Percentiles rank a stretch among this genome's conserved stretches.
Conservation (phyloP, 2,329 filamentous ascomycete species). For the Penicillium occitanis region DNA sequence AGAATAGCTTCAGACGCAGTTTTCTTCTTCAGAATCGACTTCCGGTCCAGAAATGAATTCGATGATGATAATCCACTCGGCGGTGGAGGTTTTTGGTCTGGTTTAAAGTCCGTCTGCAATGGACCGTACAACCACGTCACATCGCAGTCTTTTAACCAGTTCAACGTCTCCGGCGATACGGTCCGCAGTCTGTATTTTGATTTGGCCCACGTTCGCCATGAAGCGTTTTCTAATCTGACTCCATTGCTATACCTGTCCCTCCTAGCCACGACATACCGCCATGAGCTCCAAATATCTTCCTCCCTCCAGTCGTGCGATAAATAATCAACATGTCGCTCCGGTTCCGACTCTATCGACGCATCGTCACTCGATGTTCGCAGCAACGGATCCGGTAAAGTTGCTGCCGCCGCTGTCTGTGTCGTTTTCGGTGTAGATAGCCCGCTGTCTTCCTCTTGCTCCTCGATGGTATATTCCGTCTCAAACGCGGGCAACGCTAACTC, state of each 20-base stretch:
- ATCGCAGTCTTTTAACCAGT: conserved; percentile 97
- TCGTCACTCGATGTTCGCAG: conserved; percentile 57
- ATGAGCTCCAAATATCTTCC: conserved; percentile 96
- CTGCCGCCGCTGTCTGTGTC: neutral
- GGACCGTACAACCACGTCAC: conserved; percentile 98
- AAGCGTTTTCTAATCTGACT: conserved; percentile 86
- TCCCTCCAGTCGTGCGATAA: conserved; percentile 90
- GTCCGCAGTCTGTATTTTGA: conserved; percentile 83
- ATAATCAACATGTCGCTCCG: conserved; percentile 91
- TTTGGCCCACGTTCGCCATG: conserved; percentile 96
- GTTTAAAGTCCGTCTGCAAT: conserved; percentile 69
- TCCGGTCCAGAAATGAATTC: conserved; percentile 71
- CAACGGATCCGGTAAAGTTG: neutral
- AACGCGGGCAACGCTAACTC: conserved; percentile 47
- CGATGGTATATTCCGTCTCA: conserved; percentile 36
- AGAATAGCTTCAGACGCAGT: conserved; percentile 96
- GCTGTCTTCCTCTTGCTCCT: neutral
- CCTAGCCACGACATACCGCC: conserved; percentile 86
- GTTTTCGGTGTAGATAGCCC: conserved; percentile 4
- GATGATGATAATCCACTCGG: conserved; percentile 59
- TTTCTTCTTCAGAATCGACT: conserved; percentile 93
- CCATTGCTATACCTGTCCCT: conserved; percentile 77
- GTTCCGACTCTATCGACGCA: conserved; percentile 69
- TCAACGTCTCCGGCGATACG: conserved; percentile 84
- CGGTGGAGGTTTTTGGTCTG: conserved; percentile 51